phyloP scores from a whole-genome alignment of 2,329 filamentous ascomycete genomes.

The Aspergillus neoniger region DNA sequence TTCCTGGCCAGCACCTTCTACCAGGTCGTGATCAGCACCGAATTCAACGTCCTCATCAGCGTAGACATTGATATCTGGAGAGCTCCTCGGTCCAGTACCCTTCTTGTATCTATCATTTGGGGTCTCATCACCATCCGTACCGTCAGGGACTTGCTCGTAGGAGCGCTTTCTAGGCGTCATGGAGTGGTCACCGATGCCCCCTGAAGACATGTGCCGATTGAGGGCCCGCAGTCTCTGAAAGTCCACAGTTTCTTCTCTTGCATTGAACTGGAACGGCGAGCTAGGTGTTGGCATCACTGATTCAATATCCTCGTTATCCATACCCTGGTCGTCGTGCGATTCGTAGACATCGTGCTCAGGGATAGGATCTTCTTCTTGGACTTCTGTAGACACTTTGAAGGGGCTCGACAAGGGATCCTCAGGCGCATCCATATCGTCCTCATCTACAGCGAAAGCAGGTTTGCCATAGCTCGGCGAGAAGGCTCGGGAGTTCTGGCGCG shows the following conservation, averaged over 20 bases:
- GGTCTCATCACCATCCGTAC: constrained; percentile 11
- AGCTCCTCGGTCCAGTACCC: constrained; percentile 25
- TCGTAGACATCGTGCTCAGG: constrained; percentile 21
- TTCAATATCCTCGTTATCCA: constrained; percentile 25
- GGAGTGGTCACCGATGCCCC: constrained; percentile 12
- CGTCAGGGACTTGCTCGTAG: constrained; percentile 24
- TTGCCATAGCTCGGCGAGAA: constrained; percentile 29
- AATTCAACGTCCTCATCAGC: constrained; percentile 31
- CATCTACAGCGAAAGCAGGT: background rate
- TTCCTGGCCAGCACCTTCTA: constrained; percentile 18
- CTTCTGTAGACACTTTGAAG: constrained; percentile 24
- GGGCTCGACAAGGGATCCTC: constrained; percentile 32
- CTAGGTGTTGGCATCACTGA: constrained; percentile 31
- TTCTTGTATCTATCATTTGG: constrained; percentile 30
- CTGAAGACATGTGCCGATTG: constrained; percentile 16
- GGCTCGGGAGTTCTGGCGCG: constrained; percentile 44
- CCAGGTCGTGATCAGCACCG: constrained; percentile 21
- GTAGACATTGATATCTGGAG: constrained; percentile 29
- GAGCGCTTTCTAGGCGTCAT: constrained; percentile 27
- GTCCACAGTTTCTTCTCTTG: constrained; percentile 38
- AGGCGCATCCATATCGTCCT: constrained; percentile 19
- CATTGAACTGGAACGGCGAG: constrained; percentile 41
- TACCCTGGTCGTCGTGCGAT: constrained; percentile 16
- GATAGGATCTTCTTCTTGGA: constrained; percentile 15
- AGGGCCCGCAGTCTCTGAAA: constrained; percentile 23